A percentile compares a stretch with the other conserved stretches of the same genome.
Evolutionary conservation across 1,139 yeast genomes (phyloP).

Genomic region (Waltiozyma sp.): DNA sequence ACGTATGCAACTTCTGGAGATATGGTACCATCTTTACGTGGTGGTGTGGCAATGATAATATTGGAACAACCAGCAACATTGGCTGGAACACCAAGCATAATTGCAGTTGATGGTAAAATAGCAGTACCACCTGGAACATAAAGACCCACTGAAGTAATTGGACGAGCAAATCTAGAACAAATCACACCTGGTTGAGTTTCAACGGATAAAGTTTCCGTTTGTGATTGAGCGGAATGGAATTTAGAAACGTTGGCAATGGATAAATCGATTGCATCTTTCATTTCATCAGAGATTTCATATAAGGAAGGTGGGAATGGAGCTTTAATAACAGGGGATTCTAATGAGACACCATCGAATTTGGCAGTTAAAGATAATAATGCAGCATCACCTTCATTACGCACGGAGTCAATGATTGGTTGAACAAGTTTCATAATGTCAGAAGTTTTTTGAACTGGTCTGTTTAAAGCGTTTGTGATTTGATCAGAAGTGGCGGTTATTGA

Average conservation of each 20-base stretch:
- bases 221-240: constrained; percentile 89
- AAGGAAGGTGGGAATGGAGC: constrained; percentile 81
- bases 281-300: constrained; percentile 66
- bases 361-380: constrained; percentile 81
- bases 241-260: constrained; percentile 81
- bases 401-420: constrained; percentile 76
- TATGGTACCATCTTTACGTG: constrained; percentile 81
- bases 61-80: constrained; percentile 95
- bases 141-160: constrained; percentile 88
- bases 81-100: constrained; percentile 99
- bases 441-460: constrained; percentile 87
- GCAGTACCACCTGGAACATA: constrained; percentile 99
- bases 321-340: constrained; percentile 57
- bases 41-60: constrained; percentile 95
- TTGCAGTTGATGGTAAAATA: constrained; percentile 91
- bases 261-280: constrained; percentile 77
- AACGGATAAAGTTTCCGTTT: constrained; percentile 60
- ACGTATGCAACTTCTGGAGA: constrained; percentile 98
- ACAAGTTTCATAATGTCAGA: constrained; percentile 88
- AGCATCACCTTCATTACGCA: constrained; percentile 66
- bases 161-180: constrained; percentile 91
- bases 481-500: constrained; percentile 32
- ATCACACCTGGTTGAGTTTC: constrained; percentile 91
- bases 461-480: constrained; percentile 48
- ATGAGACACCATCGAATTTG: constrained; percentile 77